phyloP scores from a whole-genome alignment of 2,329 filamentous ascomycete species.

The Cytospora mali region DNA sequence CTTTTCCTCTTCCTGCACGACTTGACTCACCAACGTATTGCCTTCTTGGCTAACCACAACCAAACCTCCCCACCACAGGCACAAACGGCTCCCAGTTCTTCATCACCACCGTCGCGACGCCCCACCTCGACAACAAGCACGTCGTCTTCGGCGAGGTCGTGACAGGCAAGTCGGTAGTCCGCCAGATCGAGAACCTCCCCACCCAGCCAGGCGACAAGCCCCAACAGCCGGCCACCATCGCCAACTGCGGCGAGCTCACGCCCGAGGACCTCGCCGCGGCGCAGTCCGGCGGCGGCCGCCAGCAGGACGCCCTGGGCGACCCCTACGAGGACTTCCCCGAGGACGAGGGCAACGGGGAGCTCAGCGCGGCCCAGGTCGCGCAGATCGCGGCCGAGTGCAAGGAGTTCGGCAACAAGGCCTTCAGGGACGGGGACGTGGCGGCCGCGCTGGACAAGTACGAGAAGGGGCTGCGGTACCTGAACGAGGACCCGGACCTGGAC shows the following conservation, averaged over 20 bases:
- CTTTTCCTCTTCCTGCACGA: not conserved
- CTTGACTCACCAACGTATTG: not conserved
- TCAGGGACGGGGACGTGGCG: conserved; percentile 74
- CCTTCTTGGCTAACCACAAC: conserved; percentile 5
- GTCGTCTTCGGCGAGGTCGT: conserved; percentile 96
- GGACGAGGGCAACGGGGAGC: conserved; percentile 58
- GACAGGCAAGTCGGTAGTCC: conserved; percentile 86
- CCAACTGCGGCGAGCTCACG: conserved; percentile 82
- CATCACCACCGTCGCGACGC: conserved; percentile 92
- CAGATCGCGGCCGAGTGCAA: conserved; percentile 86
- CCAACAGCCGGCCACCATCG: conserved; percentile 69
- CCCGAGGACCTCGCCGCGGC: conserved; percentile 61
- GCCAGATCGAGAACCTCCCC: conserved; percentile 83
- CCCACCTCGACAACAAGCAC: conserved; percentile 94
- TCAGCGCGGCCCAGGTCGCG: conserved; percentile 55
- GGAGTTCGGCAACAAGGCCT: conserved; percentile 87
- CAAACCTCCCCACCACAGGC: conserved; percentile 50
- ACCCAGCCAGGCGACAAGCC: conserved; percentile 81
- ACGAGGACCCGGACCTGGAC: conserved; percentile 78
- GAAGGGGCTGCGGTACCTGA: conserved; percentile 87
- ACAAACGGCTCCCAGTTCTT: conserved; percentile 99
- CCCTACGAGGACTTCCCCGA: conserved; percentile 95
- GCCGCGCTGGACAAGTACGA: conserved; percentile 88
- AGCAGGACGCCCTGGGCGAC: conserved; percentile 83
- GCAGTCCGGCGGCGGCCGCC: conserved; percentile 63